A percentile compares a stretch with the other conserved stretches of the same genome.
Evolutionary conservation across 768 basidiomycete species (phyloP).

Genomic region (Phanerodontia chrysosporium): DNA sequence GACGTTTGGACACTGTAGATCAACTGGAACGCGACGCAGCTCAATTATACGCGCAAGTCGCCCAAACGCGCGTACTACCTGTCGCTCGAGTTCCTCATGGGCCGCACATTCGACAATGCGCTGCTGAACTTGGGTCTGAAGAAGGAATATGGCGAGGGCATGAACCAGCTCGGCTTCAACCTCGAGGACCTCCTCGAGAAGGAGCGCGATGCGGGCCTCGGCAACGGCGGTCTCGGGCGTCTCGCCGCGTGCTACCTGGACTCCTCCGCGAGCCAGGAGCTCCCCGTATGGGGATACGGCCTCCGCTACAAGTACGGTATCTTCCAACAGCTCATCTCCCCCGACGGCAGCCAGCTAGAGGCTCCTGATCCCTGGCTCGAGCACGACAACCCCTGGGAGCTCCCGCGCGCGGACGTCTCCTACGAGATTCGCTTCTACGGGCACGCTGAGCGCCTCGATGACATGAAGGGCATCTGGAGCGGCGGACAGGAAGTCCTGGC

Average conservation of each 20-base stretch:
- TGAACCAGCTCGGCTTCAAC: constrained; percentile 80
- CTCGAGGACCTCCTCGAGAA: constrained; percentile 83
- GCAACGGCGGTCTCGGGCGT: constrained; percentile 93
- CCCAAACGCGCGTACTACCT: constrained; percentile 94
- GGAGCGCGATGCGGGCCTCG: constrained; percentile 92
- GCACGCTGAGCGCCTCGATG: constrained; percentile 59
- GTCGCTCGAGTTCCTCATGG: constrained; percentile 91
- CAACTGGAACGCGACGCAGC: constrained; percentile 84
- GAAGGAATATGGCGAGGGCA: constrained; percentile 61
- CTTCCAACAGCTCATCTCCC: constrained; percentile 89
- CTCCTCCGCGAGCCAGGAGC: constrained; percentile 83
- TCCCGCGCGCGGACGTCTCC: constrained; percentile 78
- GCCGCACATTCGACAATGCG: constrained; percentile 72
- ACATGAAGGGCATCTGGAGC: constrained; percentile 67
- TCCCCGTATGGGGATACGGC: constrained; percentile 96
- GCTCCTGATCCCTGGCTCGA: constrained; percentile 94
- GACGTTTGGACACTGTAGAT: constrained; percentile 34
- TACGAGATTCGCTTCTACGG: constrained; percentile 92
- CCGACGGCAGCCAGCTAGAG: constrained; percentile 76
- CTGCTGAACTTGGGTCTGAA: constrained; percentile 88
- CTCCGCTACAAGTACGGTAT: constrained; percentile 92
- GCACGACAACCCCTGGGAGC: constrained; percentile 85
- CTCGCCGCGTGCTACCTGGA: constrained; percentile 97
- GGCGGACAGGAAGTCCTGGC: constrained; percentile 95
- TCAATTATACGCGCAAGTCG: constrained; percentile 72